Conservation (phyloP, 208 protist species). For the Blastocrithidia nonstop region DNA sequence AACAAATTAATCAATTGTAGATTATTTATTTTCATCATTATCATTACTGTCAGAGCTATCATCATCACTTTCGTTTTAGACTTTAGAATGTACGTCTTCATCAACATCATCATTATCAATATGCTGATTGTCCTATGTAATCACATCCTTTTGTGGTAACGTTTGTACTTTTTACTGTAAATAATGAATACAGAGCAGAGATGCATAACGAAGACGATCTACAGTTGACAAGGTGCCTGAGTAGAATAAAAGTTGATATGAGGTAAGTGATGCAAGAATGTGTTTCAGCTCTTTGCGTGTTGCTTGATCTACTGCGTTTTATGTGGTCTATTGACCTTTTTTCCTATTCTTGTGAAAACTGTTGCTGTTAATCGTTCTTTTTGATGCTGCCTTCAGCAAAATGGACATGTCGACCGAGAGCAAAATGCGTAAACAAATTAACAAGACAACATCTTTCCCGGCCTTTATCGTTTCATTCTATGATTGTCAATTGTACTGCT, state of each 20-base stretch:
- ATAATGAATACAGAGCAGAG: slow-evolving; percentile 56
- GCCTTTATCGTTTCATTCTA: too few species aligned
- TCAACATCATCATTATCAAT: not conserved
- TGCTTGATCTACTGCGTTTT: too few species aligned
- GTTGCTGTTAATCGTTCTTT: too few species aligned
- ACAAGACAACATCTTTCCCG: too few species aligned
- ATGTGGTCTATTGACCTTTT: too few species aligned
- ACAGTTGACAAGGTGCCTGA: slow-evolving; percentile 23
- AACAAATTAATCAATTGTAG: not conserved
- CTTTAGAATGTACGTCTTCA: not conserved
- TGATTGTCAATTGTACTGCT: too few species aligned
- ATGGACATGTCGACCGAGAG: too few species aligned
- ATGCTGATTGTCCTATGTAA: not conserved
- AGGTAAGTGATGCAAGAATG: slow-evolving; percentile 3
- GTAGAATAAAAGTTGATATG: slow-evolving; percentile 31
- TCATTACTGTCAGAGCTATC: slow-evolving; percentile 1
- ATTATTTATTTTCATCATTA: not conserved
- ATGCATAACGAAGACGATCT: slow-evolving; percentile 65
- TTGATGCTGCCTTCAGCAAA: too few species aligned
- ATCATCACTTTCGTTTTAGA: too few species aligned
- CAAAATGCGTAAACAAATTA: too few species aligned
- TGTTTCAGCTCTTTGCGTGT: too few species aligned
- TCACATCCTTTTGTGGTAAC: not conserved
- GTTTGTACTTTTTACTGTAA: slow-evolving; percentile 2
- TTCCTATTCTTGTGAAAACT: too few species aligned